These are phyloP conservation scores for Kalanchoe fedtschenkoi DNA, from an alignment of 164 flowering plant species.

Conservation along the genomic window DNA sequence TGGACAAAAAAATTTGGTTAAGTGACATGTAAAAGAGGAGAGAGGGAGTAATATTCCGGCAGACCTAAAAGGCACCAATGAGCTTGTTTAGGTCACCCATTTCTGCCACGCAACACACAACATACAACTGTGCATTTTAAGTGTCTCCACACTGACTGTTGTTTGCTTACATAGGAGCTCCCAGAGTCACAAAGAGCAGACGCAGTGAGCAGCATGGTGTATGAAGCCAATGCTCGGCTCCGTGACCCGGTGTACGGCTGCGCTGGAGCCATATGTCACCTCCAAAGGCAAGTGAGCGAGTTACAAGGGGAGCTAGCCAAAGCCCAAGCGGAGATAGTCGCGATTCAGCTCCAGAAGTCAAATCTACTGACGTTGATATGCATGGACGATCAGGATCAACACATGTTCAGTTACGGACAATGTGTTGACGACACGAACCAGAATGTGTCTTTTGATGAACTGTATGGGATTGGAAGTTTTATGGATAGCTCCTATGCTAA, in stretches of 20 bases:
- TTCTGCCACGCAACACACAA: too few species aligned
- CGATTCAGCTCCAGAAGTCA: conserved; percentile 41
- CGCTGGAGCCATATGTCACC: too few species aligned
- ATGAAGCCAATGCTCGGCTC: conserved; percentile 61
- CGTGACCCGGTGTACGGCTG: conserved; percentile 69
- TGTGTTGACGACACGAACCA: background rate
- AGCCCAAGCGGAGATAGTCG: conserved; percentile 50
- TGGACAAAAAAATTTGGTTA: too few species aligned
- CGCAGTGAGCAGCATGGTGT: too few species aligned
- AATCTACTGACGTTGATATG: conserved; percentile 36
- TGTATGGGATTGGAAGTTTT: too few species aligned
- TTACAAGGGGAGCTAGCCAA: conserved; percentile 53
- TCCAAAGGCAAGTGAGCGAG: conserved; percentile 57
- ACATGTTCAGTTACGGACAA: background rate
- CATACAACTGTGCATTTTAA: too few species aligned
- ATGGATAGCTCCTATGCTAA: background rate
- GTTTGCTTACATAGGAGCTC: conserved; percentile 54
- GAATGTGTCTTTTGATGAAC: background rate
- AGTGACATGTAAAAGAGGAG: too few species aligned
- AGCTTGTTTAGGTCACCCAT: too few species aligned
- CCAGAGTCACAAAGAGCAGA: conserved; percentile 56
- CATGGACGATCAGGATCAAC: conserved; percentile 27
- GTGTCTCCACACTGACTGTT: too few species aligned
- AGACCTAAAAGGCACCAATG: too few species aligned
- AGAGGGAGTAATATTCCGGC: too few species aligned